Conservation (phyloP, 257 asterid species). For the Coffea canephora region DNA sequence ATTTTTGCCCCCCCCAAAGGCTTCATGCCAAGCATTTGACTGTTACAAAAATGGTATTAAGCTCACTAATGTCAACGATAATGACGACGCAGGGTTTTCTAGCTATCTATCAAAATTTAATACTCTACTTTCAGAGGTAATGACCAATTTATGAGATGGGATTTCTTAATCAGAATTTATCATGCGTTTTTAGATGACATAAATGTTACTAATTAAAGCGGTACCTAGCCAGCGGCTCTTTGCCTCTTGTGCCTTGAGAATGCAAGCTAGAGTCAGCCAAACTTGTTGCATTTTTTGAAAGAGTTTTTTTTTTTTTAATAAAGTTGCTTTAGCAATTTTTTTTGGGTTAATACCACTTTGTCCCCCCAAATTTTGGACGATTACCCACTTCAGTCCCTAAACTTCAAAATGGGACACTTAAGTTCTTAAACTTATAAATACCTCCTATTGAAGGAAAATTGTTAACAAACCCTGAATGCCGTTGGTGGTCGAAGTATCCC, state of each 20-base stretch:
- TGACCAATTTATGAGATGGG: conserved; percentile 6
- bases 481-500: too few relatives aligned
- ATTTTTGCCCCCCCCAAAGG: not conserved
- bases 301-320: too few relatives aligned
- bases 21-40: conserved; percentile 4
- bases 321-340: too few relatives aligned
- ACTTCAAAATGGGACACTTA: too few relatives aligned
- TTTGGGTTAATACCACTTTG: too few relatives aligned
- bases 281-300: too few relatives aligned
- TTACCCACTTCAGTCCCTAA: too few relatives aligned
- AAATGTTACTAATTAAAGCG: not conserved
- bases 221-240: not conserved
- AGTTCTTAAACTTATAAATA: too few relatives aligned
- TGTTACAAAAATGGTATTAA: not conserved
- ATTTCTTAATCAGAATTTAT: not conserved
- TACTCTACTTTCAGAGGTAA: not conserved
- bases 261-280: not conserved
- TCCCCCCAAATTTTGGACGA: too few relatives aligned
- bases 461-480: too few relatives aligned
- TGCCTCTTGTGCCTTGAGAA: conserved; percentile 10
- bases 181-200: not conserved
- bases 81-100: conserved; percentile 5
- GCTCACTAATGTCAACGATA: conserved; percentile 11
- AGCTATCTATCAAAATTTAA: not conserved
- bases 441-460: too few relatives aligned